Base-by-base conservation (phyloP, 2,329 filamentous ascomycete genomes). In the Diaporthe amygdali region DNA sequence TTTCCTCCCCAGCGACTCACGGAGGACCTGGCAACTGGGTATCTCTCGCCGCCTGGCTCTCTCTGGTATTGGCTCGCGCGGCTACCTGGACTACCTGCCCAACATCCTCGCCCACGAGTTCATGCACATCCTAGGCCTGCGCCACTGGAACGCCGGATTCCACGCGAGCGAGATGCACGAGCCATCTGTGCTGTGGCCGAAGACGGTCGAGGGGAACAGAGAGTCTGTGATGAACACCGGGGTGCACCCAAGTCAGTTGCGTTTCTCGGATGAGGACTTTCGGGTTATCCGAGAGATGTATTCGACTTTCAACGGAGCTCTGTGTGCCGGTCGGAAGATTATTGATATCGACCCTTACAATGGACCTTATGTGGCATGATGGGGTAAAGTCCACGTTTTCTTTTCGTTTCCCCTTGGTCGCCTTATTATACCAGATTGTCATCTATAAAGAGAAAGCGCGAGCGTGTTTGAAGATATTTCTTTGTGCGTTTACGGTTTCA, bases 41-140 rank as follows among this genome's bases (percentile, higher is more conserved):
- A 10, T 37, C 30, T 3, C 8, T 0, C 8, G 15, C 7, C 22
- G 34, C 2, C 41, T n/a, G 22, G 32, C n/a, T n/a, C n/a, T n/a
- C n/a, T n/a, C n/a, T n/a, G n/a, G n/a, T n/a, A n/a, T n/a, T n/a
- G n/a, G n/a, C n/a, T n/a, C n/a, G n/a, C n/a, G n/a, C n/a, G n/a
- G n/a, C n/a, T n/a, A n/a, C n/a, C n/a, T n/a, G 3, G 5, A 3
- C 3, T 46, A 9, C n/a, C 20, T 46, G 20, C 4, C 2, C 8
- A 46, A 47, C 10, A 46, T 68, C 25, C 51, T 68, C 25, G 27
- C 8, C 49, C 64, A 68, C 39, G 63, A 68, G 49, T 68, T 68
- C 12, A 49, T 20, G 17, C 64, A 55, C 17, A 52, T 68, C 64
- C 9, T 68, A 25, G 51, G 49, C 10, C 37, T 68, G 49, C 64